Evolutionary conservation across 306 rosid genomes (phyloP), one percentile per base, ranked within the genome.

Genomic region (Alnus glutinosa): DNA sequence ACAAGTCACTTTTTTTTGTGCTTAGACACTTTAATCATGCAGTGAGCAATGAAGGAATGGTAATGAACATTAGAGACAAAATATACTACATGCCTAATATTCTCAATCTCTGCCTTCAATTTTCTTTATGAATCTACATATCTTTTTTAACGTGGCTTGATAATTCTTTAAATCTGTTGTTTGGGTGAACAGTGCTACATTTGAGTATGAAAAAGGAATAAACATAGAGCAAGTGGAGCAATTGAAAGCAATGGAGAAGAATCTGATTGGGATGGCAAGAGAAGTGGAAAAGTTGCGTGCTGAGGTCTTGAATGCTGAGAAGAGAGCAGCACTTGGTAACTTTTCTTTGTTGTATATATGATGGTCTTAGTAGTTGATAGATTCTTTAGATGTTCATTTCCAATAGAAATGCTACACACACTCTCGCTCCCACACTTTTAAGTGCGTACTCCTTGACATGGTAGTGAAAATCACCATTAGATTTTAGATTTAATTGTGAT

Each of bases 191-290:
- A 95, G 98, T 55, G 82, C 80, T 62, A 85, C 85, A 42, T 95
- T 95, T 64, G 92, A 91, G 78, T 83, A 86, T 44, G 97, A 95
- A 75, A 95, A 92, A 81, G 84, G 82, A 78, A 77, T 73, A 76
- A 95, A 95, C 84, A 55, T 89, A 15, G 96, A 91, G 79, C 78
- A 86, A 71, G 99, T 95, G 78, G 93, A 89, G 83, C 82, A 91
- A 76, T 49, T 95, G 87, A 84, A 86, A 83, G 90, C 86, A 61
- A 89, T 88, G 84, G 99, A 95, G 91, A 88, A 85, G 89, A 85
- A 90, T 64, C 86, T 95, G 28, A 84, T 91, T 67, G 89, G 79
- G 2, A 88, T 90, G 91, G 94, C 94, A n/a, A 87, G 87, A 79
- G 98, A 95, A 88, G 91, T 92, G 61, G 97, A 92, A 79, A 85